Conservation (phyloP, 768 basidiomycete genomes). For the Pseudohyphozyma bogoriensis region DNA sequence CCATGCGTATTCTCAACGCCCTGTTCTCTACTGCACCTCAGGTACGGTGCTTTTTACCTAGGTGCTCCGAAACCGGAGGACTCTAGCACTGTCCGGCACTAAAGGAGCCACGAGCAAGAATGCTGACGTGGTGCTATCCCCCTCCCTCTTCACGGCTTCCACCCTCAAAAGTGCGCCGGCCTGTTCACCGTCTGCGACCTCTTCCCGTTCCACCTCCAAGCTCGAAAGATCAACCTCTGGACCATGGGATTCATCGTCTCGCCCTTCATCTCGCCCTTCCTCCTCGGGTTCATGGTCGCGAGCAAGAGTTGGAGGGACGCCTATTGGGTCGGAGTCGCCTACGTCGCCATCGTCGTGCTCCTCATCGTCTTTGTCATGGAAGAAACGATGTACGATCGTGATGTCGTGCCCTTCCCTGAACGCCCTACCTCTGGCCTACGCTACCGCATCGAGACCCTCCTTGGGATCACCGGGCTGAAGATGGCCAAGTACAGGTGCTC, state of each 20-base stretch:
- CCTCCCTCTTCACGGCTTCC: background rate
- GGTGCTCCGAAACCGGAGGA: too few relatives aligned
- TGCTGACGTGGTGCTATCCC: too few relatives aligned
- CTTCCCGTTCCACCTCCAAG: slow-evolving; percentile 60
- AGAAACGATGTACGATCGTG: slow-evolving; percentile 55
- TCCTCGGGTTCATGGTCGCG: slow-evolving; percentile 59
- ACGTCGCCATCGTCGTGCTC: slow-evolving; percentile 48
- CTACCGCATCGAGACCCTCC: slow-evolving; percentile 50
- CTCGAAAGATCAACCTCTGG: slow-evolving; percentile 49
- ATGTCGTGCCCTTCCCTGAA: slow-evolving; percentile 46
- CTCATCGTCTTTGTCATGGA: slow-evolving; percentile 54
- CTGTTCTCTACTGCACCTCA: slow-evolving; percentile 57
- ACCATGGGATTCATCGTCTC: slow-evolving; percentile 60
- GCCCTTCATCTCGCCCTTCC: slow-evolving; percentile 46
- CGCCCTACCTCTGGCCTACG: slow-evolving; percentile 42
- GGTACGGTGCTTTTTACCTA: slow-evolving; percentile 40
- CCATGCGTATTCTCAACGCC: slow-evolving; percentile 50
- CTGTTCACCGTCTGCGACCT: slow-evolving; percentile 55
- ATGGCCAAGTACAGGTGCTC: slow-evolving; percentile 51
- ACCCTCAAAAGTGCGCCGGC: slow-evolving; percentile 39
- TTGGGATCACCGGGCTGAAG: slow-evolving; percentile 54
- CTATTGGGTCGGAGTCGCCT: slow-evolving; percentile 57
- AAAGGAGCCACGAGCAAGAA: too few relatives aligned
- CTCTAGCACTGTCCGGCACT: too few relatives aligned
- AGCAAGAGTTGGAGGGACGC: slow-evolving; percentile 44